Percentiles rank a stretch among this genome's conserved stretches.
These are phyloP conservation scores for Neofusicoccum umdonicola DNA, from an alignment of 2,329 filamentous ascomycete species.

Conservation along the genomic window DNA sequence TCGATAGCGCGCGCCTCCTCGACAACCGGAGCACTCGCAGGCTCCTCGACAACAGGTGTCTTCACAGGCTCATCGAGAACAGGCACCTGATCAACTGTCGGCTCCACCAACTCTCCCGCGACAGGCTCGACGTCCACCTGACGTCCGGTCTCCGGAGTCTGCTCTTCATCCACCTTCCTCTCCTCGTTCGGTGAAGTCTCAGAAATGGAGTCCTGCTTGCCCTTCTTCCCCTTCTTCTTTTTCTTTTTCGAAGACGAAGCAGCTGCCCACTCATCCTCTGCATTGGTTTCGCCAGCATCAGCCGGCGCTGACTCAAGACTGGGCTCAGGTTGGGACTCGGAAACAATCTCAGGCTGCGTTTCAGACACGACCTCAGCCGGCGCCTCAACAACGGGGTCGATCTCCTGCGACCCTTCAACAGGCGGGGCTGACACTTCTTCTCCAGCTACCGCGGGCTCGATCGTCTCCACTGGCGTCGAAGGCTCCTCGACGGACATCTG, in stretches of 20 bases:
- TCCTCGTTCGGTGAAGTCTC: background rate
- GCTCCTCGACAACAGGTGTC: background rate
- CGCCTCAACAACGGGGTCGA: background rate
- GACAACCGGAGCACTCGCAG: background rate
- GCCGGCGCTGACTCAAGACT: background rate
- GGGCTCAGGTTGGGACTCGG: too few species aligned
- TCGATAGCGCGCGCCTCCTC: background rate
- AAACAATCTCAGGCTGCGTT: background rate
- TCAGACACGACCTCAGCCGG: background rate
- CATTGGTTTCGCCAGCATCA: background rate
- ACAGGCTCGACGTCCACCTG: background rate
- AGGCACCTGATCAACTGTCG: background rate
- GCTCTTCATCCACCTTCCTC: background rate
- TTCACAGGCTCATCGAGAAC: background rate
- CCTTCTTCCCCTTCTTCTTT: conserved; percentile 32
- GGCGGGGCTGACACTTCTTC: background rate
- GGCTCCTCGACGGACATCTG: conserved; percentile 12
- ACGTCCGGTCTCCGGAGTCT: background rate
- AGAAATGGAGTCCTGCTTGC: conserved; percentile 20
- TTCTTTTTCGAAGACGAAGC: background rate
- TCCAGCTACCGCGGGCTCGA: background rate
- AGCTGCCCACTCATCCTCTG: background rate
- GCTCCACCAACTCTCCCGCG: background rate
- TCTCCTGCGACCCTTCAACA: background rate
- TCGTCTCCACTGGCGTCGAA: background rate